These are phyloP conservation scores for Leptomonas pyrrhocoris DNA, from an alignment of 208 protist species.

Conservation along the genomic window DNA sequence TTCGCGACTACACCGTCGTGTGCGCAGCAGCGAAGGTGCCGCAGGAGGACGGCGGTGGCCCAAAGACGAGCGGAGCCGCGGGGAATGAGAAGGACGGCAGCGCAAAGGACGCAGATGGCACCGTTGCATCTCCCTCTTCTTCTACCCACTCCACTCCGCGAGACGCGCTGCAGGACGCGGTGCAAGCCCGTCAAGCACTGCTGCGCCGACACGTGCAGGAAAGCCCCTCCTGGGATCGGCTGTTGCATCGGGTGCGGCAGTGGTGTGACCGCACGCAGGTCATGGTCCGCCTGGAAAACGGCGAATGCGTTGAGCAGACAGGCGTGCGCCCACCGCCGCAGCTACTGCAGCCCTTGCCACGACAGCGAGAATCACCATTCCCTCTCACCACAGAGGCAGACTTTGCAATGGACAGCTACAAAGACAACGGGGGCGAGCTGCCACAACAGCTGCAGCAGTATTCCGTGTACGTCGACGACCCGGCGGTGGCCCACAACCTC, in stretches of 20 bases:
- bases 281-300: constrained; percentile 33
- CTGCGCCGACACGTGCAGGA: constrained; percentile 30
- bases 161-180: constrained; percentile 25
- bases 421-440: neutral
- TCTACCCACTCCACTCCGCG: neutral
- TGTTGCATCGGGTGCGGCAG: constrained; percentile 47
- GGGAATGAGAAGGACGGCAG: neutral
- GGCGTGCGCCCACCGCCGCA: constrained; percentile 4
- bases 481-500: constrained; percentile 35
- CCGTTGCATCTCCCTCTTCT: neutral
- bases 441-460: constrained; percentile 4
- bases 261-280: constrained; percentile 57
- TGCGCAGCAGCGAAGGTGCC: no score
- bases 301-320: constrained; percentile 29
- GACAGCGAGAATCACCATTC: no score
- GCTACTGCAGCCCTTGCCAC: neutral
- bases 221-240: constrained; percentile 33
- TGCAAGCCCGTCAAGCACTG: constrained; percentile 24
- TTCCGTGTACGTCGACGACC: constrained; percentile 49
- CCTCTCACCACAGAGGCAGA: no score
- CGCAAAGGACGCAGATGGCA: neutral
- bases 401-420: neutral
- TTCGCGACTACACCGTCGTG: neutral
- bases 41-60: no score
- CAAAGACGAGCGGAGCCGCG: neutral